Base-by-base conservation (phyloP, 2,329 filamentous ascomycete genomes). In the Nigrospora osmanthi region DNA sequence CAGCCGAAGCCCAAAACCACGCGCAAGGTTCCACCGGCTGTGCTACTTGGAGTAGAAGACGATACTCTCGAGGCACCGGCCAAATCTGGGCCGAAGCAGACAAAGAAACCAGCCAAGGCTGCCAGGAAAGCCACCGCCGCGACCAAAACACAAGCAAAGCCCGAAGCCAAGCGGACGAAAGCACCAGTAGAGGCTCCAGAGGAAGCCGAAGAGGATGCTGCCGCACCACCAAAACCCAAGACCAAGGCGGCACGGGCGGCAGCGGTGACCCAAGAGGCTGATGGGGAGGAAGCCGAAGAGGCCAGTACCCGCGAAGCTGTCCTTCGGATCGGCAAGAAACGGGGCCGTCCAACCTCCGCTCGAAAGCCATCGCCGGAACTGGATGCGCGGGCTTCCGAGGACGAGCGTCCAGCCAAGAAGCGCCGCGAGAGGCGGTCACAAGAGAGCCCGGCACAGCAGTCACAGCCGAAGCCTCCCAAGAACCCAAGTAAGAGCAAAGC, bases 231-330 rank as follows among this genome's bases (percentile, higher is more conserved):
- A 7, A 28, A 28, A 7, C 23, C 6, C 23, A 28, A 28, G 7
- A 28, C 23, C 23, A 28, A 28, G 9, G 23, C 23, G 23, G 23
- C 23, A 28, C 23, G 23, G 23, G 7, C 23, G 23, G 5, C 23
- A 10, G 23, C 23, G 23, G 23, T 6, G 6, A 28, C 23, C 6
- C 23, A 28, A 6, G 23, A 28, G 23, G 23, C 23, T 6, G 23
- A 10, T 28, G 9, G 6, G 23, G 23, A 28, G 11, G 58, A 64
- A 40, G 72, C 70, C 1, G 64, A 75, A 41, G 69, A 73, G 39
- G 65, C 76, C 14, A 58, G 63, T 34, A 67, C 58, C 3, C 49
- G 55, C 5, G 69, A 75, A 50, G 69, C 70, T 4, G 72, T 73
- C 3, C 53, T 57, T 44, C 51, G 46, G 1, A 54, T 75, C 9